Conservation (phyloP, 768 basidiomycete genomes). For the Phylloporus scabripes region DNA sequence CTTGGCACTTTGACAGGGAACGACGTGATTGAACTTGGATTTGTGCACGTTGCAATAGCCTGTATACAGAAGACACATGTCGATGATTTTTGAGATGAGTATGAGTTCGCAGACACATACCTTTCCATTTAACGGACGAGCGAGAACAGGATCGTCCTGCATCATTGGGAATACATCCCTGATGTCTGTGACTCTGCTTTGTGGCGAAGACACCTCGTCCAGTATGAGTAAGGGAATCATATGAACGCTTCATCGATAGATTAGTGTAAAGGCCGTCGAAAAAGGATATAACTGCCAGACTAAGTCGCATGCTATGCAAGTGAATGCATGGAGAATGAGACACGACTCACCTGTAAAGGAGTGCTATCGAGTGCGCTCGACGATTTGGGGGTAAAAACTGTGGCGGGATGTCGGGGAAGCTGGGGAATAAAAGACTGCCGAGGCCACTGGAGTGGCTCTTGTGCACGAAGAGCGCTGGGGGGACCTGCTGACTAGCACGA, state of each 20-base stretch:
- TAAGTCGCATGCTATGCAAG: constrained; percentile 2
- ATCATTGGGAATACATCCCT: neutral
- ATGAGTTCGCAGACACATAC: constrained; percentile 13
- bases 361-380: neutral
- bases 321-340: constrained; percentile 3
- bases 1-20: neutral
- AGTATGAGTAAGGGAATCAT: neutral
- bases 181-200: neutral
- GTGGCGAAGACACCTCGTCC: constrained; percentile 13
- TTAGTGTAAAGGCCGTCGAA: neutral
- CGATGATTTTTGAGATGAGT: constrained; percentile 2
- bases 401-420: constrained; percentile 14
- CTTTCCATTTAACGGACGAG: constrained; percentile 13
- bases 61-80: constrained; percentile 13
- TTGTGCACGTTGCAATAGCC: constrained; percentile 8
- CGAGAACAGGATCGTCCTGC: constrained; percentile 3
- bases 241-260: neutral
- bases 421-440: neutral
- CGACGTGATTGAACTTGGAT: neutral
- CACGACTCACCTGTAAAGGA: constrained; percentile 5
- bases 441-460: neutral
- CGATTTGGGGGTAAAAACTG: constrained; percentile 11
- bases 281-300: neutral
- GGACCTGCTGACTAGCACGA: neutral
- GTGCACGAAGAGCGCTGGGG: neutral